Evolutionary conservation across 2,329 filamentous ascomycete species (phyloP), one percentile per base, ranked within the genome.

Genomic region (Dryadomyces quercus-mongolicae): DNA sequence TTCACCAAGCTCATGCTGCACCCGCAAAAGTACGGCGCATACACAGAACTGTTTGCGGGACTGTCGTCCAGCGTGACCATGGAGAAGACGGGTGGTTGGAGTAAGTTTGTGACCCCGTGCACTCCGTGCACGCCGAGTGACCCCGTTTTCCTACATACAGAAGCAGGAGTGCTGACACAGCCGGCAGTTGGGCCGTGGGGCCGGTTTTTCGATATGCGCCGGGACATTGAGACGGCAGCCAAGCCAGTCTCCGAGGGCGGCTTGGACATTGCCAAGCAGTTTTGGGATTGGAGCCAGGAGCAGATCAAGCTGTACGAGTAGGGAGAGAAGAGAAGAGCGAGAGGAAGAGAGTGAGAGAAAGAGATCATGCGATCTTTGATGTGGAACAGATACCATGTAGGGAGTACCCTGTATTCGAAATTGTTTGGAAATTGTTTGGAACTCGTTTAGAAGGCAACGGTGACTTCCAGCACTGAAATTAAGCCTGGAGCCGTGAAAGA

Each of bases 21-120:
- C 52, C 64, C 67, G 0, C 20, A 62, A 0, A 54, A 68, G 10
- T 62, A 68, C 38, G 76, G 74, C 0, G 74, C 73, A 0, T 77
- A 75, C 59, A 75, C 75, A 0, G 68, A 73, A 55, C 59, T 78
- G 1, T 79, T 70, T 56, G 69, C 74, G 0, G 74, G 67, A 0
- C 63, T 74, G 46, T 72, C 73, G 0, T 68, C 70, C 0, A 66
- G 74, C 0, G 63, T 77, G 5, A 72, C 67, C 0, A 43, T 67
- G 1, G 70, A 70, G 36, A 49, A 49, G 36, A 49, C 21, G 21
- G 45, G 46, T 16, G 4, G 20, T 10, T 52, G 40, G 40, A 52
- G 50, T 52, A 36, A 21, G 50, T 49, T 12, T 25, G 13, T 13
- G 47, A 18, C 3, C 18, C 13, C 5, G 22, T 16, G 9, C 6